Base-by-base conservation (phyloP, 805 yeast genomes). In the Metschnikowia lunata region DNA sequence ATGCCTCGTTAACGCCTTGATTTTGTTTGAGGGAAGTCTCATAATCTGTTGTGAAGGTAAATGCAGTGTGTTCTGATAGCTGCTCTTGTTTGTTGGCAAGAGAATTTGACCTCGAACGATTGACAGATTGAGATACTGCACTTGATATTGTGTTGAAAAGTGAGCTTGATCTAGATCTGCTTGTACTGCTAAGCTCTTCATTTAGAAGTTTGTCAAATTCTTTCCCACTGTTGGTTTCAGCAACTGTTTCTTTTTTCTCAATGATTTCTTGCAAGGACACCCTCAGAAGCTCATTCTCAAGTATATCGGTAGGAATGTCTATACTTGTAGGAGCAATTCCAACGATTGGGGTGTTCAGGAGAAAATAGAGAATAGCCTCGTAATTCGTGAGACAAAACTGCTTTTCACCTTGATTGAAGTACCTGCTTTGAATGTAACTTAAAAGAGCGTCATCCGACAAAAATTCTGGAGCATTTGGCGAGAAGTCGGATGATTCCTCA, bases 321-420 rank as follows among this genome's bases (percentile, higher is more conserved):
- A 37, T 36, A 10, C 34, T 44, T 10, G 15, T 38, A 0, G 53
- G 54, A 11, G 46, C 54, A 23, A 69, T 55, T 34, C 66, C 73
- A 13, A 51, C 47, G 11, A 67, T 48, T 1, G 72, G 64, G 6
- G 69, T 62, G 37, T 64, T 67, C 45, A 66, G 63, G 31, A 70
- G 54, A 51, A 64, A 71, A 36, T 56, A 62, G 11, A 69, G 54
- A 13, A 67, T 62, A 4, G 75, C 75, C 42, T 71, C 75, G 41
- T 69, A 65, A 49, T 71, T 71, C 4, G 75, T 70, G 28, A 70
- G 54, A 48, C 68, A 70, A 45, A 61, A 71, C 38, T 60, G 59
- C 31, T 63, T 47, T 46, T 70, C 75, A 1, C 75, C 74, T 27
- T 58, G 60, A 50, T 70, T 69, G 34, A 69, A 57, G 44, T 56